Conservation (phyloP, 495 filamentous ascomycete species). For the Trichoderma gamsii region DNA sequence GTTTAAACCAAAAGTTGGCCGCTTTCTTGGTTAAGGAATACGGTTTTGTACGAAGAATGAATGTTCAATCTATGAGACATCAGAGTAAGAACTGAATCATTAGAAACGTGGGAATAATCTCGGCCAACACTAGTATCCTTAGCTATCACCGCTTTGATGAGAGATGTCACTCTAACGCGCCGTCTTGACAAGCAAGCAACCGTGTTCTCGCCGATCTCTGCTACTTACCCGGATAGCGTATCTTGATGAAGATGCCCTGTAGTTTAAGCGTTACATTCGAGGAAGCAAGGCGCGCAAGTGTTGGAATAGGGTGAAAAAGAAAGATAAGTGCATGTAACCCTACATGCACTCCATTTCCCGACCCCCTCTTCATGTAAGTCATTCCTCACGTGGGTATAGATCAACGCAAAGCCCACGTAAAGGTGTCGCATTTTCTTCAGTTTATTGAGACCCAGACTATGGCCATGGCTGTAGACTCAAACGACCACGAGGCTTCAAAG, state of each 20-base stretch:
- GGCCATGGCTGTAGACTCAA: background rate
- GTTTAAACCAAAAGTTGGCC: background rate
- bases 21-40: background rate
- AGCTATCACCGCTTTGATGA: background rate
- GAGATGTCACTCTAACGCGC: background rate
- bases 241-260: background rate
- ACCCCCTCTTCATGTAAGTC: conserved; percentile 3
- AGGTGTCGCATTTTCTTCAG: background rate
- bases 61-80: background rate
- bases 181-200: background rate
- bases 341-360: background rate
- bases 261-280: background rate
- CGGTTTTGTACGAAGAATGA: background rate
- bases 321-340: background rate
- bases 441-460: background rate
- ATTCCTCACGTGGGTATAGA: background rate
- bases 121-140: background rate
- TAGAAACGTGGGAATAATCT: background rate
- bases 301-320: background rate
- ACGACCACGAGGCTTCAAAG: background rate
- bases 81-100: background rate
- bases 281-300: background rate
- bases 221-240: background rate
- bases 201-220: background rate
- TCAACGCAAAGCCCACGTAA: background rate